Percentiles rank a stretch among this genome's conserved stretches.
Evolutionary conservation across 768 basidiomycete genomes (phyloP).

Genomic region (Amanita brunnescens): DNA sequence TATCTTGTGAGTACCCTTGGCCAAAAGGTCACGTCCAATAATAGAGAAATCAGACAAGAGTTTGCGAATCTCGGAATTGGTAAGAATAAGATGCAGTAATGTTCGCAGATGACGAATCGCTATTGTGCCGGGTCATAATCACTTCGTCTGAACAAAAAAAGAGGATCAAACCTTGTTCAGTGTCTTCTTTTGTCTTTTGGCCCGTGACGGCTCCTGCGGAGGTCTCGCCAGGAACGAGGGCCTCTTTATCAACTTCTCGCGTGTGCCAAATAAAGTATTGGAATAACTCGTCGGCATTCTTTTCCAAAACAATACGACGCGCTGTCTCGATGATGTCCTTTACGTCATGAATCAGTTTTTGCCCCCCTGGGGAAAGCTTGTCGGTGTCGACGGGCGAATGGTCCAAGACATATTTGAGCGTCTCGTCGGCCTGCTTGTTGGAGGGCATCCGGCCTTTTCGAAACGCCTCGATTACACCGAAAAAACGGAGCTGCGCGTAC

Average conservation of each 20-base stretch:
- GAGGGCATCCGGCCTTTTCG: conserved; percentile 70
- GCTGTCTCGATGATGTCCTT: conserved; percentile 73
- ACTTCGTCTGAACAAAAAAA: not conserved
- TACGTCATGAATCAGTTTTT: conserved; percentile 66
- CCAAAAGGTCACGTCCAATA: conserved; percentile 79
- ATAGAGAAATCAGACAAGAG: conserved; percentile 70
- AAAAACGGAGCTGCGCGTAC: conserved; percentile 51
- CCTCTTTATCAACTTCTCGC: conserved; percentile 33
- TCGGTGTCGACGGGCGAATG: conserved; percentile 49
- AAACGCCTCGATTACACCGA: conserved; percentile 75
- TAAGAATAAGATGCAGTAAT: conserved; percentile 75
- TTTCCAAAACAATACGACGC: conserved; percentile 62
- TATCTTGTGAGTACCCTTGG: conserved; percentile 61
- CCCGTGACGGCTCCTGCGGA: conserved; percentile 36
- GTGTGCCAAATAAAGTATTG: conserved; percentile 89
- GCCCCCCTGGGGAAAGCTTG: conserved; percentile 71
- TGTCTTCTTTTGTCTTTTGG: conserved; percentile 48
- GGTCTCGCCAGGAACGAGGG: conserved; percentile 19
- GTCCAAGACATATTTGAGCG: conserved; percentile 57
- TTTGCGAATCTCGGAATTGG: conserved; percentile 91
- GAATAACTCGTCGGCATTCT: conserved; percentile 87
- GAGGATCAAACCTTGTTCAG: conserved; percentile 42
- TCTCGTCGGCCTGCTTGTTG: conserved; percentile 71
- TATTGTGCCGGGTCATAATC: conserved; percentile 15
- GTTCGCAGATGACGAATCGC: conserved; percentile 85